Base-by-base conservation (phyloP, 768 basidiomycete genomes). In the Mrakia frigida region DNA sequence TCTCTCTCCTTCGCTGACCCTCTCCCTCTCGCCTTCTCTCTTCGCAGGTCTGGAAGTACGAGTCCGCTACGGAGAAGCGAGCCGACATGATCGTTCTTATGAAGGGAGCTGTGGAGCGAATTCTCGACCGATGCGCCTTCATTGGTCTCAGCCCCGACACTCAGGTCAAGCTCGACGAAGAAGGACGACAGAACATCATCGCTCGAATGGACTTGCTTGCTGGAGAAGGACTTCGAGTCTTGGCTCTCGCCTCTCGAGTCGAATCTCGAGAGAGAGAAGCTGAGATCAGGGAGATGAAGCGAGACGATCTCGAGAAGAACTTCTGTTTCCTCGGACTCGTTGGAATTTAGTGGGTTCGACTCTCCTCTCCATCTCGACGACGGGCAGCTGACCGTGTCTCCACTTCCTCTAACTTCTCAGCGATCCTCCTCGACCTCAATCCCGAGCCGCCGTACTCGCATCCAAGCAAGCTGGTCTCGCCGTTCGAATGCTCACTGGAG, bases 391-490 rank as follows among this genome's bases (percentile, higher is more conserved):
- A 63, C 56, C n/a, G 28, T 43, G 7, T 16, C 18, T 74, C 43
- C 23, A 25, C 7, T 60, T 37, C 28, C 33, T 39, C 3, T 35
- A 3, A 16, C 41, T 25, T 25, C 33, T 0, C 75, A 76, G 75
- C 67, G 88, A 88, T 79, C 88, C 88, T 25, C 88, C 88, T 25
- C 85, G 88, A 53, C 87, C 87, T 2, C 87, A 88, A 78, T 86
- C 86, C 4, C 81, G 85, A 10, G 86, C 85, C 3, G 87, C 88
- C 46, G 88, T 89, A 13, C 83, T 85, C 59, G 85, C 86, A 52
- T 87, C 86, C 81, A 85, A 86, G 74, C 82, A 84, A 70, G 88
- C 88, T 67, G 87, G 88, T 25, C 87, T 88, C 71, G 85, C 86
- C 31, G 87, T 84, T 16, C 78, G 79, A 77, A 87, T 87, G 87